Conservation (phyloP, 2,329 filamentous ascomycete species). For the Talaromyces islandicus region DNA sequence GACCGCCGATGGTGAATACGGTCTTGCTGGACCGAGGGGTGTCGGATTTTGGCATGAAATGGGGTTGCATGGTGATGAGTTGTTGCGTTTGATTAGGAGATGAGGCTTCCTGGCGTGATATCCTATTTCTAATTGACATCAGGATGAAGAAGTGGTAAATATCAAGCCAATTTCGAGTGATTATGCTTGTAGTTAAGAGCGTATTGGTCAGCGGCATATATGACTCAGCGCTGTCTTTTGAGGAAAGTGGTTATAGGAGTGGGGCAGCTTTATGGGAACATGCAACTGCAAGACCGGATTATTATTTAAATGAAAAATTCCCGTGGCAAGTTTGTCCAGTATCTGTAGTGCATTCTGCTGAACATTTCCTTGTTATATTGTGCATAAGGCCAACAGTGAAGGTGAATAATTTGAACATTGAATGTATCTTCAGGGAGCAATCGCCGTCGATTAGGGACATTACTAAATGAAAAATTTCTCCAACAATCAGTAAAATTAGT, state of each 20-base stretch:
- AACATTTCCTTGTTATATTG: too few relatives aligned
- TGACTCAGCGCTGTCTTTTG: not conserved
- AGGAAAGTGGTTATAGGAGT: not conserved
- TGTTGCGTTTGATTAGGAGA: not conserved
- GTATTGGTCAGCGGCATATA: not conserved
- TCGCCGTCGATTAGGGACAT: not conserved
- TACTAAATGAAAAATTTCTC: not conserved
- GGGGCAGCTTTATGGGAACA: not conserved
- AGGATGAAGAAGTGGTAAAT: not conserved
- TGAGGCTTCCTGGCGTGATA: not conserved
- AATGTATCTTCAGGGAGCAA: not conserved
- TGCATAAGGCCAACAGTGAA: not conserved
- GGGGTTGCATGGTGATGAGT: not conserved
- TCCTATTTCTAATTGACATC: not conserved
- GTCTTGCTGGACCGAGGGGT: slow-evolving; percentile 6
- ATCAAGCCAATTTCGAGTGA: not conserved
- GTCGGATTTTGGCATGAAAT: not conserved
- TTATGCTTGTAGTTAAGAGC: not conserved
- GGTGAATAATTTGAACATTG: too few relatives aligned
- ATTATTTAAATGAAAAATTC: too few relatives aligned
- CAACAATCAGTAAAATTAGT: too few relatives aligned
- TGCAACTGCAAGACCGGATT: too few relatives aligned
- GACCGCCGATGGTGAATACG: slow-evolving; percentile 4
- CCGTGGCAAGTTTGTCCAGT: too few relatives aligned
- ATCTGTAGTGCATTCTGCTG: too few relatives aligned